phyloP scores from a whole-genome alignment of 257 asterid genomes.

The Capsicum baccatum region DNA sequence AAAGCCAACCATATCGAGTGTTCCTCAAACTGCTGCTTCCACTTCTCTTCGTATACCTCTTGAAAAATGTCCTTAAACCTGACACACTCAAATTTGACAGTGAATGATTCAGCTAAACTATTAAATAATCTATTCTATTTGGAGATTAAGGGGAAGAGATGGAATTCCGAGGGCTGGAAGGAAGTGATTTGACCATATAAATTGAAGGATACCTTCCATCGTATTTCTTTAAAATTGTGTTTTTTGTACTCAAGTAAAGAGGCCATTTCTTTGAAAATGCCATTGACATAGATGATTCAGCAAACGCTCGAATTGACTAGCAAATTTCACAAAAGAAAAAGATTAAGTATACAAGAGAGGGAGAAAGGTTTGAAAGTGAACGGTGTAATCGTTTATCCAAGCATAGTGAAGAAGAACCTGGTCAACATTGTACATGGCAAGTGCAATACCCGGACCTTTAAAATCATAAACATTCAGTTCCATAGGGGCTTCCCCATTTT shows the following conservation, averaged over 20 bases:
- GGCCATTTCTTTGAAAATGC: constrained; percentile 91
- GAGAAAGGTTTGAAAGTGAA: constrained; percentile 28
- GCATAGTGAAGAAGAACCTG: constrained; percentile 52
- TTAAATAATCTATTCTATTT: not conserved
- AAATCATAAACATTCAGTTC: constrained; percentile 74
- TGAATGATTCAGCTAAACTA: not conserved
- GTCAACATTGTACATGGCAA: constrained; percentile 89
- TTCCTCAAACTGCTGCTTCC: constrained; percentile 85
- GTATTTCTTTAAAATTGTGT: constrained; percentile 88
- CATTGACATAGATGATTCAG: constrained; percentile 92
- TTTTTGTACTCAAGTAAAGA: constrained; percentile 88
- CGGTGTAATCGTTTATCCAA: constrained; percentile 24
- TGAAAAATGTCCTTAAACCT: constrained; percentile 93
- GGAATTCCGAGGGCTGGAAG: constrained; percentile 18
- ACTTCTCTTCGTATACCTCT: constrained; percentile 84
- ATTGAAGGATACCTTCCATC: constrained; percentile 75
- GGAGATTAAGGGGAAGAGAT: not conserved
- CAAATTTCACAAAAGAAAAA: constrained; percentile 32
- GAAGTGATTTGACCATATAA: not conserved
- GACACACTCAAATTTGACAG: not conserved
- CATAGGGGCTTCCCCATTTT: constrained; percentile 61
- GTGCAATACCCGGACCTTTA: constrained; percentile 91
- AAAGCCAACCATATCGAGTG: constrained; percentile 72
- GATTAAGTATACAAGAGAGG: constrained; percentile 8
- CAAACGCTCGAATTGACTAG: constrained; percentile 90